Base-by-base conservation (phyloP, 108 stramenopile genomes). In the Aureococcus anophagefferens region DNA sequence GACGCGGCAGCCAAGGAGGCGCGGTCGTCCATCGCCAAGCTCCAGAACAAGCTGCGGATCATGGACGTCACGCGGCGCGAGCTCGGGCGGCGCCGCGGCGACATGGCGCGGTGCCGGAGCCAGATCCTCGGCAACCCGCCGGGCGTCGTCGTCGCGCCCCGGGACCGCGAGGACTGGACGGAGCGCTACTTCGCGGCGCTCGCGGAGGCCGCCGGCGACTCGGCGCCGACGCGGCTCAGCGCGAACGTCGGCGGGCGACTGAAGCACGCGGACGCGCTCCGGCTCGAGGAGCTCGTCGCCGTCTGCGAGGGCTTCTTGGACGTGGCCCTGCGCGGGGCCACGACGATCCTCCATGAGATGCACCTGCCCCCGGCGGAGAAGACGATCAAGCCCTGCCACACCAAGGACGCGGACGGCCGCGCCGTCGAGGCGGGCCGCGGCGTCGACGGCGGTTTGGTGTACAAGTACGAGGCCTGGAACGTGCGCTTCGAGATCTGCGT, bases 381-480 rank as follows among this genome's bases (percentile, higher is more conserved):
- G 40, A 72, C 80, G 0, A 67, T 83, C 28, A 63, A 33, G 30
- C 80, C 80, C 29, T 35, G 35, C 17, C 44, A 35, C 28, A 67
- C 79, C 17, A 40, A 65, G 9, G 77, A 46, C 16, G 77, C 69
- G 32, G 76, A 78, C 36, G 81, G 80, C 7, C 70, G 80, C 18
- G 64, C 78, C 30, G 62, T 34, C 30, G 75, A 73, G 71, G 76
- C 66, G 17, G 81, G 81, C 34, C 76, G 81, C 51, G 75, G 81
- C 4, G 69, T 40, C 31, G 45, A 31, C 33, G 72, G 77, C 31
- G n/a, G n/a, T n/a, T 31, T 51, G 21, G 18, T 33, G 17, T 46
- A 80, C 35, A 80, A 63, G 44, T 86, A 76, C 64, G 78, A 80
- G 67, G 85, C 80, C 21, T 65, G 72, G 68, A 80, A 80, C 46